Evolutionary conservation across 768 basidiomycete genomes (phyloP), one percentile per base, ranked within the genome.

Genomic region (Lactifluus piperatus): DNA sequence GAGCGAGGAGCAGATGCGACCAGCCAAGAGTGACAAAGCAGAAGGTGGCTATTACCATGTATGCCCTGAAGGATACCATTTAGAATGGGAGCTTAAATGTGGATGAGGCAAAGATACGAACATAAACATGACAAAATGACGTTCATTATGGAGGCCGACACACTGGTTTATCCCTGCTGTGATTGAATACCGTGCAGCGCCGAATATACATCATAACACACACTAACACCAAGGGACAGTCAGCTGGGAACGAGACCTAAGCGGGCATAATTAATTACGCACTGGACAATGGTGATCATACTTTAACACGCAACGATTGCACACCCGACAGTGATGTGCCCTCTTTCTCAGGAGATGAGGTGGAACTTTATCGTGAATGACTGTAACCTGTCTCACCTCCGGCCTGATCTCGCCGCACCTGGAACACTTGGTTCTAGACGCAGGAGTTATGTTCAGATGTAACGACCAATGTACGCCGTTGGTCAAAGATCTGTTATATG

Each of bases 71-170:
- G 37, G 20, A 41, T 41, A 47, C 10, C 43, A 3, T 18, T 37
- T 41, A 34, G 52, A 27, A 1, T 37, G 45, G 56, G 1, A 29
- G 1, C 22, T 41, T 13, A 4, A 51, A 8, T 11, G 43, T 34
- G 27, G 45, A 30, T 51, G 51, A 53, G 37, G 54, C 49, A 18
- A 41, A n/a, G n/a, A 34, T 7, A 73, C 85, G 56, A 62, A 91
- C 91, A 98, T 87, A 79, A 98, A 99, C 48, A 98, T 75, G 39
- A 95, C 80, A 66, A 99, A 99, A 73, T 97, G 93, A 0, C 95
- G 84, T 69, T 97, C 94, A 66, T 98, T 99, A 69, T 95, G 79
- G 7, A 98, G 71, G 11, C 95, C 95, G 45, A 99, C 95, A 69
- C 95, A 98, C 81, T 93, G 91, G 71, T 97, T 97, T 51, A 97